A percentile compares a stretch with the other conserved stretches of the same genome.
Conservation (phyloP, 306 rosid species). For the Vachellia pachyceras region DNA sequence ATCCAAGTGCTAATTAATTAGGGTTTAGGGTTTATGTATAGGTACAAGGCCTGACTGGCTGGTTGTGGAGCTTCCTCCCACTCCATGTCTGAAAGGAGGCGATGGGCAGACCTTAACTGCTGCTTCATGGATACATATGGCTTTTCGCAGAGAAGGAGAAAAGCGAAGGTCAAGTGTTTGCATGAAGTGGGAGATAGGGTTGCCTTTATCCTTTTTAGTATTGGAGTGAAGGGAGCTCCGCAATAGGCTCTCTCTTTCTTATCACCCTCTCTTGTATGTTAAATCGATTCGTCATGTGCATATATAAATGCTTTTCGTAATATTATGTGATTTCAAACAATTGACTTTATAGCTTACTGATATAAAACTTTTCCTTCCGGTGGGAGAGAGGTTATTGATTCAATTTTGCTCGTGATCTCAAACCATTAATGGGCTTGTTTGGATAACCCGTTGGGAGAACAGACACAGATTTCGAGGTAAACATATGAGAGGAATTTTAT, state of each 20-base stretch:
- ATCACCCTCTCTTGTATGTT: neutral
- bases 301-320: neutral
- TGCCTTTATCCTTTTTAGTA: neutral
- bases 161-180: slow-evolving; percentile 12
- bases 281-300: neutral
- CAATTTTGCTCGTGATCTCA: no score
- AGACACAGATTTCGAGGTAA: no score
- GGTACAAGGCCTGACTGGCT: neutral
- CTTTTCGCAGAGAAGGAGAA: neutral
- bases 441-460: no score
- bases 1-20: neutral
- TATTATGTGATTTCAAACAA: neutral
- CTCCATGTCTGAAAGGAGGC: slow-evolving; percentile 13
- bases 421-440: no score
- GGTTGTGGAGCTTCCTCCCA: neutral
- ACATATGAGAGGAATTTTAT: no score
- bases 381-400: no score
- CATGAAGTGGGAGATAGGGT: slow-evolving; percentile 18
- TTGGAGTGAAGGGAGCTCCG: slow-evolving; percentile 21
- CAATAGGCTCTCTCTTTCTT: neutral
- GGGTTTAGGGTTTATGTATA: neutral
- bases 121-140: slow-evolving; percentile 9
- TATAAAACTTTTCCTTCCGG: no score
- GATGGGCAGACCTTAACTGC: slow-evolving; percentile 1
- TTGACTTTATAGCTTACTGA: no score